Evolutionary conservation across 306 rosid genomes (phyloP).

Genomic region (Glycine tomentella): DNA sequence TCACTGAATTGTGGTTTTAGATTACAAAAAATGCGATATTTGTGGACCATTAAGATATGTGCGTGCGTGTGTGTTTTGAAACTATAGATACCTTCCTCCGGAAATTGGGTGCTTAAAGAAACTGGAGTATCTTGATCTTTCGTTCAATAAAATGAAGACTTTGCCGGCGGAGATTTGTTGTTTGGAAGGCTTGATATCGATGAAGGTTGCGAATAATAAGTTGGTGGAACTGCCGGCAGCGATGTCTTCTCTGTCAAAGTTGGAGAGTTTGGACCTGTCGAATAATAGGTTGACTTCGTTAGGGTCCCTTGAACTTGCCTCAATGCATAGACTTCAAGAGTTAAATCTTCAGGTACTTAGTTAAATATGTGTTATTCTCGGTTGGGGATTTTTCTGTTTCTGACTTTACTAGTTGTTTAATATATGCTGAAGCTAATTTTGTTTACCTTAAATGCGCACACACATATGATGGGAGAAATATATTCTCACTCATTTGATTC

Average conservation of each 20-base stretch:
- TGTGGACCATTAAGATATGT: neutral
- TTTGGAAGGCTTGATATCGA: constrained; percentile 66
- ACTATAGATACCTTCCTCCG: constrained; percentile 87
- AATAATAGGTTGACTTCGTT: constrained; percentile 87
- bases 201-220: constrained; percentile 91
- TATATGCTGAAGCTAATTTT: neutral
- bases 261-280: constrained; percentile 94
- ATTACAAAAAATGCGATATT: constrained; percentile 1
- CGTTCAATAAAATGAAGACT: constrained; percentile 89
- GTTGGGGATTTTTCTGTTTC: constrained; percentile 25
- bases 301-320: constrained; percentile 78
- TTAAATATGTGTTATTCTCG: neutral
- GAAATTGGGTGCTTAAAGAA: constrained; percentile 91
- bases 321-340: constrained; percentile 77
- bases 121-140: constrained; percentile 89
- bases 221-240: constrained; percentile 80
- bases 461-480: neutral
- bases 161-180: constrained; percentile 79
- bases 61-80: neutral
- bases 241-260: constrained; percentile 66
- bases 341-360: constrained; percentile 87
- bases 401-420: constrained; percentile 4
- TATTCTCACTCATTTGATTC: constrained; percentile 21
- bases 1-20: constrained; percentile 1
- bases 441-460: neutral